These are phyloP conservation scores for Eurotiales sp. DNA, from an alignment of 2,329 filamentous ascomycete genomes.

Conservation along the genomic window DNA sequence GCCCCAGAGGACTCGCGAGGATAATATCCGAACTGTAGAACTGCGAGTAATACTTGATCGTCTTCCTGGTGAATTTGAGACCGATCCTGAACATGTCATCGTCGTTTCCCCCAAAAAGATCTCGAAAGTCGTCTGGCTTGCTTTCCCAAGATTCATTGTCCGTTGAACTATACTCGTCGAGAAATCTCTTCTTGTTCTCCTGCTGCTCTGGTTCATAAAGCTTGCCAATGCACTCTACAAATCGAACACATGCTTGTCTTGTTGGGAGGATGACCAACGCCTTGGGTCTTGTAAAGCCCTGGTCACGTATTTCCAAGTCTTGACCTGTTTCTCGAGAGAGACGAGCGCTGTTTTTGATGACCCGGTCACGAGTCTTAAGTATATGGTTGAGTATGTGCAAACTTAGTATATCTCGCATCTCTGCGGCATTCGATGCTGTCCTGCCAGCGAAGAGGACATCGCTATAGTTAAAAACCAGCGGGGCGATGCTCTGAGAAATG, in stretches of 20 bases:
- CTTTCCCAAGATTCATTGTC: constrained; percentile 66
- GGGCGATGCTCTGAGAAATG: constrained; percentile 63
- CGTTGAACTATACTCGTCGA: constrained; percentile 72
- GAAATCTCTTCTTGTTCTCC: constrained; percentile 89
- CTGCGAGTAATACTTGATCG: constrained; percentile 86
- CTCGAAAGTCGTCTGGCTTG: constrained; percentile 80
- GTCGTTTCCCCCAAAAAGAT: constrained; percentile 90
- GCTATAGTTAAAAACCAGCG: constrained; percentile 74
- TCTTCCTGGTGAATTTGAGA: constrained; percentile 96
- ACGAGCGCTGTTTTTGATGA: constrained; percentile 87
- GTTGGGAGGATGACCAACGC: constrained; percentile 88
- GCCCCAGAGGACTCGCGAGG: constrained; percentile 80
- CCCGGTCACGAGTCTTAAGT: constrained; percentile 84
- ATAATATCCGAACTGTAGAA: constrained; percentile 98
- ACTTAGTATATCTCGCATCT: constrained; percentile 67
- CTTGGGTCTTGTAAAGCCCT: constrained; percentile 93
- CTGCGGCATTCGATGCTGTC: constrained; percentile 63
- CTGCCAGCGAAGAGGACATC: constrained; percentile 76
- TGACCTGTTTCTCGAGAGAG: constrained; percentile 63
- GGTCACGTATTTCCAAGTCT: constrained; percentile 76
- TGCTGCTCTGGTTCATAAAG: constrained; percentile 82
- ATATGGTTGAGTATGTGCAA: constrained; percentile 89
- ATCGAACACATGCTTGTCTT: constrained; percentile 75
- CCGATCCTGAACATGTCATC: constrained; percentile 96
- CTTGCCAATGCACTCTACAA: constrained; percentile 71